Evolutionary conservation across 192 early-diverging fungal species (phyloP).

Genomic region (Entrophospora sp.): DNA sequence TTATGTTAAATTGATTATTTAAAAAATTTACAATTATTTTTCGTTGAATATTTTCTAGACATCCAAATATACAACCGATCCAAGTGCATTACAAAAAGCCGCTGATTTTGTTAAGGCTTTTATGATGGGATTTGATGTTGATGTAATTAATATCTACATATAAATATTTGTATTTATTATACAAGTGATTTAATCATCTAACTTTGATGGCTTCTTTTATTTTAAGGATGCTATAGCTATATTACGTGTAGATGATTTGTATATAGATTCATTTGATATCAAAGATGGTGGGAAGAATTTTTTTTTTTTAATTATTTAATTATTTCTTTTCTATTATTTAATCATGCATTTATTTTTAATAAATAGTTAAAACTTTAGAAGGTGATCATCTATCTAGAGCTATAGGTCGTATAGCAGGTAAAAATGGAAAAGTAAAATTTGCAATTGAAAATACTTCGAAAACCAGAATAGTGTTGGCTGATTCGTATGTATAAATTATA

Average conservation of each 20-base stretch:
- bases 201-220: no score
- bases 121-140: slow-evolving; percentile 86
- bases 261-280: slow-evolving; percentile 93
- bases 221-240: slow-evolving; percentile 92
- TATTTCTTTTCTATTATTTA: no score
- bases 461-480: slow-evolving; percentile 93
- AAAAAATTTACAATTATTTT: background rate
- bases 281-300: no score
- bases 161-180: no score
- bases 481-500: slow-evolving; percentile 50
- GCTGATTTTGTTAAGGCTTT: slow-evolving; percentile 95
- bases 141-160: slow-evolving; percentile 30
- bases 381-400: slow-evolving; percentile 96
- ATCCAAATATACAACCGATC: slow-evolving; percentile 76
- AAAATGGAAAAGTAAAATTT: slow-evolving; percentile 94
- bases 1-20: no score
- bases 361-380: slow-evolving; percentile 72
- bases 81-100: slow-evolving; percentile 89
- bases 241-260: slow-evolving; percentile 93
- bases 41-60: no score
- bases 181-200: no score
- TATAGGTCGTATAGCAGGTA: slow-evolving; percentile 96
- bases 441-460: slow-evolving; percentile 97
- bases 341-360: background rate
- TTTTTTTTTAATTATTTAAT: no score